Percentiles rank a stretch among this genome's conserved stretches.
phyloP scores from a whole-genome alignment of 208 protist species.

The Crithidia sp. region DNA sequence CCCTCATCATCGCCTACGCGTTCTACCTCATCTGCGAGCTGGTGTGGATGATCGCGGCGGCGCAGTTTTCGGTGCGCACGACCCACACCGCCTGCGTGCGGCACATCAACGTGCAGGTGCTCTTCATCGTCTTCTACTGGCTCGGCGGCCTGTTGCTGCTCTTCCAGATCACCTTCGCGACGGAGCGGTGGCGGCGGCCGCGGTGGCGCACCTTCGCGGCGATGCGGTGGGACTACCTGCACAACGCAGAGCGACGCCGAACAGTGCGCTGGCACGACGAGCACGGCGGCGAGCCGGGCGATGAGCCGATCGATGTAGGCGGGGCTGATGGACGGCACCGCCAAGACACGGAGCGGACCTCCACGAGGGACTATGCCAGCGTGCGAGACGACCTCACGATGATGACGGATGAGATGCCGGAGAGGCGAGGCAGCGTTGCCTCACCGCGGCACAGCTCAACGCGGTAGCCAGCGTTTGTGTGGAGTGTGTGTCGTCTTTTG shows the following conservation, averaged over 20 bases:
- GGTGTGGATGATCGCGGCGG: constrained; percentile 55
- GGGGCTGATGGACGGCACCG: not conserved
- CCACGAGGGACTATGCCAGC: constrained; percentile 27
- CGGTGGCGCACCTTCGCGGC: constrained; percentile 55
- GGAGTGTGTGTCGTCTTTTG: no score
- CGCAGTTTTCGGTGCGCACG: not conserved
- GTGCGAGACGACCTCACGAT: constrained; percentile 24
- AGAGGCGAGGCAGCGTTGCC: not conserved
- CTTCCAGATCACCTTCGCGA: constrained; percentile 62
- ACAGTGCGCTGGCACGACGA: constrained; percentile 17
- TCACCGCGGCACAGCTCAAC: no score
- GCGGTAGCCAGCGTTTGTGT: no score
- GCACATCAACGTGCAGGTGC: constrained; percentile 56
- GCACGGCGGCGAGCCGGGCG: constrained; percentile 1
- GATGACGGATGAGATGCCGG: not conserved
- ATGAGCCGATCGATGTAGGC: constrained; percentile 10
- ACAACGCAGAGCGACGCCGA: constrained; percentile 3
- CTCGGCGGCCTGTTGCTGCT: constrained; percentile 32
- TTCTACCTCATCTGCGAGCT: constrained; percentile 67
- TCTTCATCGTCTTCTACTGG: constrained; percentile 52
- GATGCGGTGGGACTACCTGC: constrained; percentile 31
- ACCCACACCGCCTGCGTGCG: constrained; percentile 32
- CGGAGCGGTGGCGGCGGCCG: constrained; percentile 56
- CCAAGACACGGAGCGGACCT: constrained; percentile 23
- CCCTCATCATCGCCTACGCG: constrained; percentile 44